phyloP scores from a whole-genome alignment of 139 green algal species.

The Pleodorina starrii region DNA sequence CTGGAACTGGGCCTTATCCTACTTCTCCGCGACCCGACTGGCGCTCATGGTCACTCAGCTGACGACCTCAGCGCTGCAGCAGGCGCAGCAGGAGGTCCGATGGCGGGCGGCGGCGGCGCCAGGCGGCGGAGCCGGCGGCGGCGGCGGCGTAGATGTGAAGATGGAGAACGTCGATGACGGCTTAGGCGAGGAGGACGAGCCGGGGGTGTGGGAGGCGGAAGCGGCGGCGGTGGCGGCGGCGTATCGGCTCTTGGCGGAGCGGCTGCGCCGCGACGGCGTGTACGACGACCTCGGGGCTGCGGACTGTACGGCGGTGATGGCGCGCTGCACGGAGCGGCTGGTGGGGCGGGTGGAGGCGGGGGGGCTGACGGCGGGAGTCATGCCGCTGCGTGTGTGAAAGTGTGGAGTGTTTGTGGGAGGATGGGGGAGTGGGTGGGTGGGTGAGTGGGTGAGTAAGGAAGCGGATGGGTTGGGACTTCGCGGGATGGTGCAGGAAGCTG shows the following conservation, averaged over 20 bases:
- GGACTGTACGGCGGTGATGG: neutral
- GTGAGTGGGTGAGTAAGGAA: no score
- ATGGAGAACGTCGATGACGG: no score
- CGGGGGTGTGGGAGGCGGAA: neutral
- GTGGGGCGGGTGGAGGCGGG: neutral
- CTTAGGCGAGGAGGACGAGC: neutral
- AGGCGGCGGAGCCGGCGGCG: neutral
- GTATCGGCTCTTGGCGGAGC: neutral
- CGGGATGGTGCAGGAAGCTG: no score
- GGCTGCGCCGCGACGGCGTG: neutral
- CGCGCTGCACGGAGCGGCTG: neutral
- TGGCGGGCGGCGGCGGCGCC: neutral
- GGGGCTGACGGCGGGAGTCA: neutral
- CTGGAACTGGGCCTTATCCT: conserved; percentile 6
- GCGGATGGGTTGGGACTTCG: no score
- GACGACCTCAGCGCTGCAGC: neutral
- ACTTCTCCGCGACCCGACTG: neutral
- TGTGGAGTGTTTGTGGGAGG: neutral
- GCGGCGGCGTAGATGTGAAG: neutral
- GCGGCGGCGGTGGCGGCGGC: neutral
- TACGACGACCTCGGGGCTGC: neutral
- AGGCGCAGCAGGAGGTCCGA: neutral
- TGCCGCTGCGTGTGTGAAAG: neutral
- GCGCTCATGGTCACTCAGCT: conserved; percentile 1
- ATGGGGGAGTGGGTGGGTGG: no score